phyloP scores from a whole-genome alignment of 148 eudicot species.

The Rhododendron simsii region DNA sequence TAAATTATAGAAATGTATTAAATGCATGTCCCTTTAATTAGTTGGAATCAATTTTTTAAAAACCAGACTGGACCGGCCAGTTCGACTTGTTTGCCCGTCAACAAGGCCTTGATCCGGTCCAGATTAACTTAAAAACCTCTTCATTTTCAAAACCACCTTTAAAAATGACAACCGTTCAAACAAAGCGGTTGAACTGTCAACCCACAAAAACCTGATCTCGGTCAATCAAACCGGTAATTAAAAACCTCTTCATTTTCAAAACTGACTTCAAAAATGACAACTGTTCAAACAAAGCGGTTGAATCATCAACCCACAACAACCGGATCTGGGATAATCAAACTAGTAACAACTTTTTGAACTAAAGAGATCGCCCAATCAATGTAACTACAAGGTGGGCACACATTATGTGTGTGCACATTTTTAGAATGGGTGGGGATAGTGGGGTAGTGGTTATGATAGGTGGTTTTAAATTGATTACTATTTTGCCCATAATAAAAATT shows the following conservation, averaged over 20 bases:
- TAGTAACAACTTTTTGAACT: no score
- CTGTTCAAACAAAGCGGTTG: no score
- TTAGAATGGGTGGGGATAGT: no score
- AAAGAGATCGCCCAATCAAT: no score
- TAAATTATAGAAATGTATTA: neutral
- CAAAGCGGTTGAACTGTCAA: neutral
- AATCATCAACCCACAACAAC: neutral
- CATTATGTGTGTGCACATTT: no score
- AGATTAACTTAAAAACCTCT: neutral
- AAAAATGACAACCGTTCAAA: no score
- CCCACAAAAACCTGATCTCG: neutral
- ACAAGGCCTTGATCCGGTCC: neutral
- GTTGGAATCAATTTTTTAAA: neutral
- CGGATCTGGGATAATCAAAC: no score
- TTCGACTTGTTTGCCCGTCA: neutral
- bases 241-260: neutral
- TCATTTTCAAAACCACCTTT: neutral
- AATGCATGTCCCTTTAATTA: neutral
- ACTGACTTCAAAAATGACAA: neutral
- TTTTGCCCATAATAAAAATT: no score
- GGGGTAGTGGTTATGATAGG: no score
- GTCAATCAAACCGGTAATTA: no score
- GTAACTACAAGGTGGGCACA: no score
- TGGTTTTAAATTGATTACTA: no score
- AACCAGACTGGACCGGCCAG: neutral